Evolutionary conservation across 208 protist genomes (phyloP).

Genomic region (Trichomonas gallinae): DNA sequence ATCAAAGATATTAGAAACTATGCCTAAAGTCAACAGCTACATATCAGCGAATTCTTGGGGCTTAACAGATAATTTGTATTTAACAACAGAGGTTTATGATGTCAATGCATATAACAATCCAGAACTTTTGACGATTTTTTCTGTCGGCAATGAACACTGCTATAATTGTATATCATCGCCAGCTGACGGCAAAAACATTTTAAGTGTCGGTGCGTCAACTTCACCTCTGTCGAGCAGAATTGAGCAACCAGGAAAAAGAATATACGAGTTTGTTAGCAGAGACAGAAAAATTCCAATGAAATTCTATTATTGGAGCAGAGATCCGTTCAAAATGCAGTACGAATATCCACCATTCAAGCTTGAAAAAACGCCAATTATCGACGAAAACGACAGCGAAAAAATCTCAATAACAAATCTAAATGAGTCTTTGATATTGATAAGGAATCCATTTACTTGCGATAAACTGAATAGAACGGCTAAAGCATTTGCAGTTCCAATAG

Average conservation of each 20-base stretch:
- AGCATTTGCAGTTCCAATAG: neutral
- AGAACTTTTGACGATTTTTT: neutral
- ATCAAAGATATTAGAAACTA: too few species aligned
- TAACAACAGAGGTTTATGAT: neutral
- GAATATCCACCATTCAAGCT: neutral
- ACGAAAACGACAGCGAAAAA: neutral
- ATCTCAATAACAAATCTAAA: neutral
- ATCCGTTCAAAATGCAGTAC: neutral
- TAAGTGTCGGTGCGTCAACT: neutral
- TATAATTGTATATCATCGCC: neutral
- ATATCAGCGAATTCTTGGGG: constrained; percentile 7
- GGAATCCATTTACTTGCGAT: too few species aligned
- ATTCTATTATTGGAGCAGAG: neutral
- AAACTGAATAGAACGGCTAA: too few species aligned
- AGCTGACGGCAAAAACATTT: neutral
- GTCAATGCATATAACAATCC: neutral
- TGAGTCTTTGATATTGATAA: too few species aligned
- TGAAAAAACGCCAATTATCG: neutral
- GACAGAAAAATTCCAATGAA: too few species aligned
- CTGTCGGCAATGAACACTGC: neutral
- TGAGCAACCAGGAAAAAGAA: neutral
- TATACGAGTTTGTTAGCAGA: neutral
- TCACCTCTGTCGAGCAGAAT: neutral
- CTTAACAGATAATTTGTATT: neutral
- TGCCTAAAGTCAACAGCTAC: too few species aligned